These are phyloP conservation scores for Furcasterigmium furcatum DNA, from an alignment of 2,329 filamentous ascomycete species.

Conservation along the genomic window DNA sequence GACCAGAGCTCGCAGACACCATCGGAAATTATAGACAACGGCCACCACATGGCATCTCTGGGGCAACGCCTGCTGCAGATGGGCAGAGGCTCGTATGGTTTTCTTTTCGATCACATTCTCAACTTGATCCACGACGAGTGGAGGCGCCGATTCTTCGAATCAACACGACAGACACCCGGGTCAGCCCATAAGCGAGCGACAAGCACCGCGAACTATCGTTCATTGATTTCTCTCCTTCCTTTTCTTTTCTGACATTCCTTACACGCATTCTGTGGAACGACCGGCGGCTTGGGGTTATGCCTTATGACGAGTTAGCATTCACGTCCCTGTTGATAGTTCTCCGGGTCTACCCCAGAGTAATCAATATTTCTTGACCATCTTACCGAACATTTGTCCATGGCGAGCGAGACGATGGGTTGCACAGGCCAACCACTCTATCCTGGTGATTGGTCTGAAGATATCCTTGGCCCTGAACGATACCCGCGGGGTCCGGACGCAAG, in stretches of 20 bases:
- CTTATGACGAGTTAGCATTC: background rate
- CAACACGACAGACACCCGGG: background rate
- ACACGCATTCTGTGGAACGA: background rate
- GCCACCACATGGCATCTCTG: background rate
- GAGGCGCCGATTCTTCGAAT: too few species aligned
- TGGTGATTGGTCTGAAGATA: too few species aligned
- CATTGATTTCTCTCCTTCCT: background rate
- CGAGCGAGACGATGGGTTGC: too few species aligned
- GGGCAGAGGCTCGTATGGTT: background rate
- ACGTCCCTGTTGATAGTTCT: background rate
- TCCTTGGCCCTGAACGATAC: too few species aligned
- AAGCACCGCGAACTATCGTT: background rate
- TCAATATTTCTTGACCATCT: background rate
- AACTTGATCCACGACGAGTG: background rate
- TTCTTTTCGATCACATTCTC: slow-evolving; percentile 2
- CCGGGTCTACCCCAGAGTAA: background rate
- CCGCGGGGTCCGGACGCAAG: too few species aligned
- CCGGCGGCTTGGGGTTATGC: background rate
- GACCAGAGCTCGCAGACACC: background rate
- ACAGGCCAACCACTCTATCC: too few species aligned
- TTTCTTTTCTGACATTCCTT: background rate
- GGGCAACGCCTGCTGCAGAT: background rate
- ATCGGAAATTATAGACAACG: slow-evolving; percentile 1
- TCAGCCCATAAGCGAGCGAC: too few species aligned
- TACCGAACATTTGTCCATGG: background rate